phyloP scores from a whole-genome alignment of 306 rosid genomes.

The Datisca glomerata region DNA sequence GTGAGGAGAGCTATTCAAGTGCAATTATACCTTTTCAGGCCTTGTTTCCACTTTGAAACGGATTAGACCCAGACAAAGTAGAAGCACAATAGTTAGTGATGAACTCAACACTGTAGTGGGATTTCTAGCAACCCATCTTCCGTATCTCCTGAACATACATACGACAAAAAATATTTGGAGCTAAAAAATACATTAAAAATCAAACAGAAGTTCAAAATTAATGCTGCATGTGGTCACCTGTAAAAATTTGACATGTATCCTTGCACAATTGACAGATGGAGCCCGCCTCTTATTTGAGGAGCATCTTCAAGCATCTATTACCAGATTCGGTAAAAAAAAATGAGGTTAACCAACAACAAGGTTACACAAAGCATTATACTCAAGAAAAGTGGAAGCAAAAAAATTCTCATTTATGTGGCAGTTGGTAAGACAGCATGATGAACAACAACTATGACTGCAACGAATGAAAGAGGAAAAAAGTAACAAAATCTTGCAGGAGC shows the following conservation, averaged over 20 bases:
- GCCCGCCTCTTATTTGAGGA: constrained; percentile 33
- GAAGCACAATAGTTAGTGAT: constrained; percentile 56
- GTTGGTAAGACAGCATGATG: too few relatives aligned
- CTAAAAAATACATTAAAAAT: background rate
- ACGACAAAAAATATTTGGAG: background rate
- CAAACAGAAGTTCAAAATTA: constrained; percentile 2
- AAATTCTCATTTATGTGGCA: too few relatives aligned
- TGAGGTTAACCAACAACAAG: too few relatives aligned
- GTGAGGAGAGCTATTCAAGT: too few relatives aligned
- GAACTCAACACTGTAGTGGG: constrained; percentile 60
- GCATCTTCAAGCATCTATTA: constrained; percentile 64
- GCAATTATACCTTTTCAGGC: constrained; percentile 71
- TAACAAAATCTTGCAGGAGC: too few relatives aligned
- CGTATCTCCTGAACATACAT: constrained; percentile 57
- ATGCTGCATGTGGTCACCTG: constrained; percentile 39
- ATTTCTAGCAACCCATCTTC: constrained; percentile 80
- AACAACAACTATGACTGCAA: too few relatives aligned
- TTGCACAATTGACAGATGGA: constrained; percentile 80
- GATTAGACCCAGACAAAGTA: constrained; percentile 83
- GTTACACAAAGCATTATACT: too few relatives aligned
- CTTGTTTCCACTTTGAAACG: constrained; percentile 90
- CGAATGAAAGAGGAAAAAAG: too few relatives aligned
- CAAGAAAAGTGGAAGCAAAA: too few relatives aligned
- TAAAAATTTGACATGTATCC: constrained; percentile 74
- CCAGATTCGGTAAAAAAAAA: background rate